Percentiles rank a stretch among this genome's conserved stretches.
Evolutionary conservation across 2,329 filamentous ascomycete species (phyloP).

Genomic region (Microsporum ferrugineum): DNA sequence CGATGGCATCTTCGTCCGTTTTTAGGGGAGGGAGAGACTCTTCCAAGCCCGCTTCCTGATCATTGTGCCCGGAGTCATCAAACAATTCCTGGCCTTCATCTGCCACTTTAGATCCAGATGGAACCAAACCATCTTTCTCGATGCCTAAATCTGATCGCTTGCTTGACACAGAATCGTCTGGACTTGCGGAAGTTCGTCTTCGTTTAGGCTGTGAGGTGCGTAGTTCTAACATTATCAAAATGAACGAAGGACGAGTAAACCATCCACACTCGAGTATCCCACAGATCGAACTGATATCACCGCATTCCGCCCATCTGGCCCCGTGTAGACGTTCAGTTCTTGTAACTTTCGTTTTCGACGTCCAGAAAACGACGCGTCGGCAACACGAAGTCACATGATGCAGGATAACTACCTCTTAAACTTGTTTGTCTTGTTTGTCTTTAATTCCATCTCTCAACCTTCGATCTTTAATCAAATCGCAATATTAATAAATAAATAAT

Average conservation of each 20-base stretch:
- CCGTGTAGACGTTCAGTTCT: background rate
- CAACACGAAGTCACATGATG: slow-evolving; percentile 5
- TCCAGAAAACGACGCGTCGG: background rate
- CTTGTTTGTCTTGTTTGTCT: background rate
- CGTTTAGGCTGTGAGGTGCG: background rate
- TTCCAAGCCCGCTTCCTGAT: slow-evolving; percentile 38
- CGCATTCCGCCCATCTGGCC: background rate
- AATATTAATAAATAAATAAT: background rate
- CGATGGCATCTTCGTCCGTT: slow-evolving; percentile 59
- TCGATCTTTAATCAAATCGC: background rate
- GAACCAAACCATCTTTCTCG: background rate
- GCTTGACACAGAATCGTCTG: background rate
- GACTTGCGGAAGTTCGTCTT: background rate
- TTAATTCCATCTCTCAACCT: background rate
- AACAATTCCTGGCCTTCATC: background rate
- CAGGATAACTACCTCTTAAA: background rate
- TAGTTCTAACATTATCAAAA: background rate
- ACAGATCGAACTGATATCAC: background rate
- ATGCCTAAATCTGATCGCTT: background rate
- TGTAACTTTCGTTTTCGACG: background rate
- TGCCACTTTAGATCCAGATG: background rate
- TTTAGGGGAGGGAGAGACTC: slow-evolving; percentile 57
- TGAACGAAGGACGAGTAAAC: background rate
- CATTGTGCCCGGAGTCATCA: background rate
- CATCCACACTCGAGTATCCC: background rate